These are phyloP conservation scores for Candida mattraensis DNA, from an alignment of 805 yeast genomes.

Conservation along the genomic window DNA sequence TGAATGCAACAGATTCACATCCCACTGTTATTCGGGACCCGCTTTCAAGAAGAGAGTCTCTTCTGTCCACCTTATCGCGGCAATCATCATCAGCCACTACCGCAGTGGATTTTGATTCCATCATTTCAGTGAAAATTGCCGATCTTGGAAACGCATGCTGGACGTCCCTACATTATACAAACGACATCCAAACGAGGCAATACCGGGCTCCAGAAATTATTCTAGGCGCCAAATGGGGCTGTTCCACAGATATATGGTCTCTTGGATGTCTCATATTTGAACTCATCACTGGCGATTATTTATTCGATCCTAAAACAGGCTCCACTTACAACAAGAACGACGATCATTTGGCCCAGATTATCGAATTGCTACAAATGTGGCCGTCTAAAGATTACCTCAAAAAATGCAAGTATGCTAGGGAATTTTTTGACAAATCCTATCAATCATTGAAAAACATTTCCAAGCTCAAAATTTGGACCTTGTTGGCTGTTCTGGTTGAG, in stretches of 20 bases:
- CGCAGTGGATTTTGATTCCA: conserved; percentile 27
- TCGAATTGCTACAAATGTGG: conserved; percentile 46
- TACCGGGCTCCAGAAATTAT: conserved; percentile 66
- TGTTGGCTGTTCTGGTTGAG: conserved; percentile 47
- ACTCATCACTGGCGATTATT: conserved; percentile 58
- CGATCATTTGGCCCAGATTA: conserved; percentile 62
- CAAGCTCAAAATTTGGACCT: conserved; percentile 51
- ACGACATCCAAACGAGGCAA: conserved; percentile 69
- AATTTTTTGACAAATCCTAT: conserved; percentile 39
- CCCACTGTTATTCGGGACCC: not conserved
- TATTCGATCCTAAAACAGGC: conserved; percentile 60
- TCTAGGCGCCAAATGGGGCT: conserved; percentile 60
- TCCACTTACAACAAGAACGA: conserved; percentile 50
- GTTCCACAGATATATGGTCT: conserved; percentile 63
- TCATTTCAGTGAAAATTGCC: conserved; percentile 55
- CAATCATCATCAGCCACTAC: conserved; percentile 18
- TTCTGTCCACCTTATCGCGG: conserved; percentile 14
- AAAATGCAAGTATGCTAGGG: conserved; percentile 39
- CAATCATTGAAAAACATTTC: conserved; percentile 42
- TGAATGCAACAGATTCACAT: conserved; percentile 5
- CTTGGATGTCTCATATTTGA: conserved; percentile 59
- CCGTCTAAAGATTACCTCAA: conserved; percentile 40
- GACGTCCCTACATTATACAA: conserved; percentile 60
- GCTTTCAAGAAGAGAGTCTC: conserved; percentile 16
- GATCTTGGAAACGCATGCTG: conserved; percentile 74